Evolutionary conservation across 805 yeast genomes (phyloP), one percentile per base, ranked within the genome.

Genomic region (Sugiyamaella marilandica): DNA sequence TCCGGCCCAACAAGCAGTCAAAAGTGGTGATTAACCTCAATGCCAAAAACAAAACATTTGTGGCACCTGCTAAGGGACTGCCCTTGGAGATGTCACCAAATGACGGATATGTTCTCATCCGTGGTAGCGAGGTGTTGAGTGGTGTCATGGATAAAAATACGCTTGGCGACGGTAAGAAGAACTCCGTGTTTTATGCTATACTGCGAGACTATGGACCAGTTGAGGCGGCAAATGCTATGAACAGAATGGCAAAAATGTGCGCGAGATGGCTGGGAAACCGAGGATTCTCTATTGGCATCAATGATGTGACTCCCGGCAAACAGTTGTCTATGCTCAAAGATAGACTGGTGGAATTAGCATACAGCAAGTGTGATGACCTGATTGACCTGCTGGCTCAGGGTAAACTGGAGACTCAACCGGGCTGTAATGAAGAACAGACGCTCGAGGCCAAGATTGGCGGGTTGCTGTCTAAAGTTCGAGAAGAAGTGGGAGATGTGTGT

Each of bases 351-450:
- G 96, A 91, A 68, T 76, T 75, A 58, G 98, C 99, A 0, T 94
- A 94, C 68, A 77, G 79, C 26, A 85, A 87, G 71, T 90, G 97
- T 79, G 97, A 92, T 66, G 94, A 87, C 61, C 78, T 94, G 57
- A 95, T 95, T 74, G 80, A 79, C 51, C 75, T 79, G 55, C 89
- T 80, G 67, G 83, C 85, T 57, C 74, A 82, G 45, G 99, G 99
- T 5, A 87, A 87, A 66, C 78, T 94, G 60, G 99, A 94, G 69
- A 90, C 98, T 1, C 98, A 94, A 68, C 98, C 99, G 0, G 99
- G 99, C 69, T 94, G 99, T 78, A 86, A 94, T 66, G 98, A 92
- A 70, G 99, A 94, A 63, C 97, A 95, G 68, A 94, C 99, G 1
- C 76, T 95, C 63, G 99, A 94, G 72, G 96, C 98, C 49, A 91